Evolutionary conservation across 768 basidiomycete genomes (phyloP).

Genomic region (Tricholoma hemisulphureum): DNA sequence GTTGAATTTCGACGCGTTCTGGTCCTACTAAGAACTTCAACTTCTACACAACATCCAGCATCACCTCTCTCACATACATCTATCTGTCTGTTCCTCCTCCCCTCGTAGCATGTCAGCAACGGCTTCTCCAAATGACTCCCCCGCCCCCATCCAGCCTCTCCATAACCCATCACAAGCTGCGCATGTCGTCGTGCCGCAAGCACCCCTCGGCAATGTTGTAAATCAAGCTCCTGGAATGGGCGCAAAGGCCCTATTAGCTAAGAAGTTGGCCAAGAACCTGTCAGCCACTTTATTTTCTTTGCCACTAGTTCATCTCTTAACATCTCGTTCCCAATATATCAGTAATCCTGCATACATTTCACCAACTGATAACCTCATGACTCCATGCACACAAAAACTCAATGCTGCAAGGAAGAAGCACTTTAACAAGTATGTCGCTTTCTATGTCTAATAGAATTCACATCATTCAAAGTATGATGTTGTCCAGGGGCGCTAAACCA

Average conservation of each 20-base stretch:
- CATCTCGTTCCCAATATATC: slow-evolving; percentile 6
- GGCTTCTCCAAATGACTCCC: slow-evolving; percentile 68
- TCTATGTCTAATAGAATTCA: slow-evolving; percentile 4
- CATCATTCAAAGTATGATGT: background rate
- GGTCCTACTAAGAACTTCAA: background rate
- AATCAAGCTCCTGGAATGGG: slow-evolving; percentile 73
- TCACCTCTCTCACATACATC: background rate
- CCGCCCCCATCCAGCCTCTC: slow-evolving; percentile 70
- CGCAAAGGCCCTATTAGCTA: slow-evolving; percentile 88
- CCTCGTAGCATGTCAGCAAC: slow-evolving; percentile 50
- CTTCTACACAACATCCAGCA: background rate
- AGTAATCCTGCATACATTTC: slow-evolving; percentile 90
- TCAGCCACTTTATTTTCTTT: slow-evolving; percentile 39
- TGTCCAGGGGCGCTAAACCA: slow-evolving; percentile 57
- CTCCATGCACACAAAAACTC: slow-evolving; percentile 90
- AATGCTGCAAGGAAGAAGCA: slow-evolving; percentile 90
- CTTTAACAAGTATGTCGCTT: slow-evolving; percentile 72
- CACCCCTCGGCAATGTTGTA: slow-evolving; percentile 67
- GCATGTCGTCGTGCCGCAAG: slow-evolving; percentile 73
- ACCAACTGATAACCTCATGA: slow-evolving; percentile 94
- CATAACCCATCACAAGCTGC: slow-evolving; percentile 85
- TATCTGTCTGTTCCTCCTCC: background rate
- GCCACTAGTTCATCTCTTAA: slow-evolving; percentile 2
- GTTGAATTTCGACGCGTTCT: background rate
- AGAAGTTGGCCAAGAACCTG: slow-evolving; percentile 89